Conservation (phyloP, 495 filamentous ascomycete genomes). For the Podospora comata region DNA sequence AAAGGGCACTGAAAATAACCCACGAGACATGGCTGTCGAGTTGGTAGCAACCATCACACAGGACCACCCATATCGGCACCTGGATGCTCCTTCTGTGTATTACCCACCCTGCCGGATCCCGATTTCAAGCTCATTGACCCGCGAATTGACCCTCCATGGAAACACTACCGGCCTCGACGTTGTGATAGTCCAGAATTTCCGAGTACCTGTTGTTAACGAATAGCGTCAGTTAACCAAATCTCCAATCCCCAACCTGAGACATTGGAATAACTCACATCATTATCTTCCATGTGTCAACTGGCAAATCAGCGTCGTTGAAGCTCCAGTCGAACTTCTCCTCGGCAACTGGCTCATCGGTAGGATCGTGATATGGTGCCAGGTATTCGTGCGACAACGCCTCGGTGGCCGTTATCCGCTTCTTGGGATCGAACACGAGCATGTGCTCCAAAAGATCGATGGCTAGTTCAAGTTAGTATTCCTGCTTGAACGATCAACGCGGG, state of each 20-base stretch:
- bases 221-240: not conserved
- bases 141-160: slow-evolving; percentile 35
- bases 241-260: not conserved
- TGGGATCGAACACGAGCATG: slow-evolving; percentile 97
- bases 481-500: not conserved
- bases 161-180: slow-evolving; percentile 63
- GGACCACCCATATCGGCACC: not conserved
- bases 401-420: slow-evolving; percentile 80
- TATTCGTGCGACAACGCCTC: slow-evolving; percentile 89
- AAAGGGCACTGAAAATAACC: not conserved
- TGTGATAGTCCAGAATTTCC: slow-evolving; percentile 98
- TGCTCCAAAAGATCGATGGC: slow-evolving; percentile 91
- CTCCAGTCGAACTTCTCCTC: slow-evolving; percentile 99
- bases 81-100: not conserved
- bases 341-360: slow-evolving; percentile 89
- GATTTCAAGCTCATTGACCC: slow-evolving; percentile 33
- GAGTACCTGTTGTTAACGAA: slow-evolving; percentile 69
- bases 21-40: not conserved
- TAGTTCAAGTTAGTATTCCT: slow-evolving; percentile 33
- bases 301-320: slow-evolving; percentile 98
- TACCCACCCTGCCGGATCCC: not conserved
- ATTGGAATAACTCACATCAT: slow-evolving; percentile 75
- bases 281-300: slow-evolving; percentile 99
- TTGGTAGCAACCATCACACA: not conserved
- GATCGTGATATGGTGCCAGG: slow-evolving; percentile 94